A percentile compares a stretch with the other conserved stretches of the same genome.
Evolutionary conservation across 257 asterid species (phyloP).

Genomic region (Paulownia fortunei): DNA sequence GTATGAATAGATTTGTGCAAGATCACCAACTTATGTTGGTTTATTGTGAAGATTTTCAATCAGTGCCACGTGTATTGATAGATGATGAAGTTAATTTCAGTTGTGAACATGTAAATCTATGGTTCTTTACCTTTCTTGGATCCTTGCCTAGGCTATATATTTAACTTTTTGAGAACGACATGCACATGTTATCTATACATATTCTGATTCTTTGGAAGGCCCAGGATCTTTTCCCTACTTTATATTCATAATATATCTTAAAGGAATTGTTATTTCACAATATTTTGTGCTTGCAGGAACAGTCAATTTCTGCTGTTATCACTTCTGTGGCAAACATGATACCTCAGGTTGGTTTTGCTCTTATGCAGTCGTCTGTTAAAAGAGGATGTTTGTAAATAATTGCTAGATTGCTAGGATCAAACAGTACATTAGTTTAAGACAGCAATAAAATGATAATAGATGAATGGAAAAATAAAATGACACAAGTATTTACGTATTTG

Average conservation of each 20-base stretch:
- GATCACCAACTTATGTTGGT: background rate
- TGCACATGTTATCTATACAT: slow-evolving; percentile 4
- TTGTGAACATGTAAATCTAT: slow-evolving; percentile 4
- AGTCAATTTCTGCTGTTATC: slow-evolving; percentile 87
- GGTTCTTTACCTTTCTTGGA: slow-evolving; percentile 23
- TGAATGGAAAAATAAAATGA: too few relatives aligned
- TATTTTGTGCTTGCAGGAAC: slow-evolving; percentile 68
- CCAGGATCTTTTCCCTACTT: background rate
- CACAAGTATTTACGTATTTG: too few relatives aligned
- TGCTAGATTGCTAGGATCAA: background rate
- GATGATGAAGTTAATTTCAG: slow-evolving; percentile 19
- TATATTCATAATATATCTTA: slow-evolving; percentile 4
- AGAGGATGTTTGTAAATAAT: slow-evolving; percentile 4
- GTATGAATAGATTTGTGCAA: slow-evolving; percentile 15
- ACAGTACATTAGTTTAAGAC: background rate
- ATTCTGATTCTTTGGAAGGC: background rate
- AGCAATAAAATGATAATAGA: background rate
- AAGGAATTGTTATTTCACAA: background rate
- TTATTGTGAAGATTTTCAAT: background rate
- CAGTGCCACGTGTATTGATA: background rate
- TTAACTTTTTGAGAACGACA: background rate
- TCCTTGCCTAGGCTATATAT: slow-evolving; percentile 17
- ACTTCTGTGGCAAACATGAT: slow-evolving; percentile 93
- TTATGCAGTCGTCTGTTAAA: slow-evolving; percentile 15
- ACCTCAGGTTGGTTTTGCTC: slow-evolving; percentile 82